Evolutionary conservation across 2,329 filamentous ascomycete species (phyloP).

Genomic region (Colletotrichum scovillei): DNA sequence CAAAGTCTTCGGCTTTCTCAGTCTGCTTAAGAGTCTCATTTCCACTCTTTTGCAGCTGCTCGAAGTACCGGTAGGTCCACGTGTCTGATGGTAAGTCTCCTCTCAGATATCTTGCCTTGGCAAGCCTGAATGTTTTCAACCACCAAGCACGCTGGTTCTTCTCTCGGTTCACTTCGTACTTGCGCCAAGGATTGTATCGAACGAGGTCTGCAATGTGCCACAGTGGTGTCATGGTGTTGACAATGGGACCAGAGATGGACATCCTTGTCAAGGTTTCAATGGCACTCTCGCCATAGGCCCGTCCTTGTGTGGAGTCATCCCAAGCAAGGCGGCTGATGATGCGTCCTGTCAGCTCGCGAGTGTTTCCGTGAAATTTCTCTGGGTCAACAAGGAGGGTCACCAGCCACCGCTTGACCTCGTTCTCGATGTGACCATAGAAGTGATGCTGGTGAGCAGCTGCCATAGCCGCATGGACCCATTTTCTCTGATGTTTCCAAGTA

Average conservation of each 20-base stretch:
- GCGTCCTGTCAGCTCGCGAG: constrained; percentile 61
- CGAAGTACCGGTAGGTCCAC: constrained; percentile 61
- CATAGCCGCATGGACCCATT: constrained; percentile 64
- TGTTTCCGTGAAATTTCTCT: constrained; percentile 55
- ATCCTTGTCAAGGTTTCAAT: constrained; percentile 60
- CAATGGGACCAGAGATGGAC: constrained; percentile 63
- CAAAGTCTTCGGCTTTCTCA: constrained; percentile 56
- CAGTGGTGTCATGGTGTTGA: constrained; percentile 61
- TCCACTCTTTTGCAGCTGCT: constrained; percentile 52
- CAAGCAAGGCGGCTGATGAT: constrained; percentile 62
- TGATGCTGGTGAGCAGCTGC: constrained; percentile 50
- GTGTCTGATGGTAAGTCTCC: constrained; percentile 57
- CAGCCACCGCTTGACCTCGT: constrained; percentile 57
- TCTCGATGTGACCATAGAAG: constrained; percentile 62
- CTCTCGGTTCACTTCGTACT: constrained; percentile 57
- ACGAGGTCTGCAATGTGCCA: constrained; percentile 56
- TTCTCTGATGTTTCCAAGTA: constrained; percentile 60
- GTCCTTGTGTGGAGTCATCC: constrained; percentile 60
- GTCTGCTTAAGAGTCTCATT: constrained; percentile 53
- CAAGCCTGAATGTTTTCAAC: constrained; percentile 53
- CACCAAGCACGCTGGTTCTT: constrained; percentile 58
- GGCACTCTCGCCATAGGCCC: constrained; percentile 57
- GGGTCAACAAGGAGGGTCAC: constrained; percentile 60
- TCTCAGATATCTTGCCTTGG: constrained; percentile 52
- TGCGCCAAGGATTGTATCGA: constrained; percentile 58